Base-by-base conservation (phyloP, 2,329 filamentous ascomycete species). In the Penicillium sp. region DNA sequence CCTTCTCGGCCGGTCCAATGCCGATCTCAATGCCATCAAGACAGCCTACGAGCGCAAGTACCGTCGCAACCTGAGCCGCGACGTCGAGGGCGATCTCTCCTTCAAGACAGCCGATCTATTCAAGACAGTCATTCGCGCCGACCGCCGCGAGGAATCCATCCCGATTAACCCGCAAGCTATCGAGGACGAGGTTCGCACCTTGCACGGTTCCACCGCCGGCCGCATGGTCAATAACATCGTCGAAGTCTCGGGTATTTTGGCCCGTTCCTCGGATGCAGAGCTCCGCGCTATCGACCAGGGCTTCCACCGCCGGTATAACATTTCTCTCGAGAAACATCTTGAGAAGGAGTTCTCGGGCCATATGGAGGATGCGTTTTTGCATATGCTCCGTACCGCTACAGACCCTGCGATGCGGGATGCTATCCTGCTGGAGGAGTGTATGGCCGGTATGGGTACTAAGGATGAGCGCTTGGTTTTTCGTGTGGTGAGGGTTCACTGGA, bases 341-440 rank as follows among this genome's bases (percentile, higher is more conserved):
- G 85, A 86, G 58, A 89, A 84, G 77, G 87, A 94, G 67, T 97
- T 97, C 75, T 90, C 87, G 0, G 93, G 93, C 0, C 93, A 97
- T 70, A 97, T 97, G 92, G 81, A 92, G 71, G 84, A 90, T 14
- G 91, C 91, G 0, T 82, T 97, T 1, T 76, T 94, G 23, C 87
- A 86, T 70, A 91, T 96, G 72, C 78, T 97, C n/a, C 83, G 83
- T 10, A 81, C 87, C 11, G 93, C 90, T 2, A 78, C 84, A 5
- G 91, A 97, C 74, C 90, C 88, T 61, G 91, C 90, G 54, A 88
- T 90, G 81, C 87, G 91, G 61, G 92, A 96, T 65, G 94, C 92
- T 0, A 77, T 83, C 19, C 79, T 91, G 4, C 81, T 97, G n/a
- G 92, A 97, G 70, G 89, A 90, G 13, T 81, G 89, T 14, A 97